Evolutionary conservation across 495 filamentous ascomycete species (phyloP), one percentile per base, ranked within the genome.

Genomic region (Xeromyces bisporus): DNA sequence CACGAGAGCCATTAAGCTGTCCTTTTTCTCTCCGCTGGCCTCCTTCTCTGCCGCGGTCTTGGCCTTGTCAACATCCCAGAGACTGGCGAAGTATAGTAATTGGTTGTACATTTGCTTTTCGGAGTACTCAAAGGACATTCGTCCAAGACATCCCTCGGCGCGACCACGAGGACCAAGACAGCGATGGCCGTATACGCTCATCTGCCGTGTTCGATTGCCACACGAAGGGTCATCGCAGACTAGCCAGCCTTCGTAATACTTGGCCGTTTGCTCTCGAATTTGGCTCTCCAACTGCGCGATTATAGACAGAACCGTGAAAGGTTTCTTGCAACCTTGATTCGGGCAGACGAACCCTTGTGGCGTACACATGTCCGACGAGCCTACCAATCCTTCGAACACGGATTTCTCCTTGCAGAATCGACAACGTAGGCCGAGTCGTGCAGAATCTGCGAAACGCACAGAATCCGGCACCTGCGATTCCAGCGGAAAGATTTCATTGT

Each of bases 61-160:
- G 23, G 77, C 80, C 59, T 79, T 82, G 15, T 93, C 83, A 16
- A 91, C 82, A 55, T 97, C 85, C 65, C 79, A 97, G 38, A 94
- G 53, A 15, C 69, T 63, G 15, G 75, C 64, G 47, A 87, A 85
- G 62, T 92, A 97, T 23, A 93, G 50, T 23, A 97, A 62, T 60
- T 97, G 89, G 54, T 89, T 94, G 55, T 93, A 96, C 36, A 96
- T 61, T 43, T 70, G 77, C 53, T 82, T 79, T 64, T 93, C 86
- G n/a, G 65, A 63, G 40, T 76, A 77, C 61, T 91, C 86, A 42
- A 80, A 96, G 15, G 64, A 54, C 89, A 96, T 96, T 9, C 72
- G 62, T 2, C 91, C 91, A n/a, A 68, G 54, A 51, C 91, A 96
- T 13, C 77, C 87, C 16, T 70, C 58, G 1, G 73, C 87, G 9